Conservation (phyloP, 176 grass and related monocot genomes). For the Phoenix dactylifera region DNA sequence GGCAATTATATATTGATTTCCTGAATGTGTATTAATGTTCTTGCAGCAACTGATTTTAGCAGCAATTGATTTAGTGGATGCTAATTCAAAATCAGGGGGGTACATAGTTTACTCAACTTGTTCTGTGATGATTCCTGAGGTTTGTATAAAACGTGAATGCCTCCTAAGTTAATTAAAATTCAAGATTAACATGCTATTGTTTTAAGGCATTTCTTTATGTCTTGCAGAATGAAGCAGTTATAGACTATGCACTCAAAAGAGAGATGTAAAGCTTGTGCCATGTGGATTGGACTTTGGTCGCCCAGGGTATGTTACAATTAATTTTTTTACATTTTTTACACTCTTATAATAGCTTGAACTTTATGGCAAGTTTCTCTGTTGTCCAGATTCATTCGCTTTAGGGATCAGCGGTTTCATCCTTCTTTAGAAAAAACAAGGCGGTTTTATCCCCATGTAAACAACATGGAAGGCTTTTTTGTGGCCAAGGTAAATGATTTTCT, state of each 20-base stretch:
- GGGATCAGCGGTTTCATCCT: slow-evolving; percentile 86
- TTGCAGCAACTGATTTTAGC: slow-evolving; percentile 89
- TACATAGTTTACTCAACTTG: slow-evolving; percentile 99
- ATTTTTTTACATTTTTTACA: too few relatives aligned
- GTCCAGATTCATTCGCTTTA: slow-evolving; percentile 68
- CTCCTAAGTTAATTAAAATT: too few relatives aligned
- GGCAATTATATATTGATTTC: too few relatives aligned
- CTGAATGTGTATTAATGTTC: slow-evolving; percentile 13
- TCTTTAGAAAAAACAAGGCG: slow-evolving; percentile 95
- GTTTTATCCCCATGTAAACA: slow-evolving; percentile 99
- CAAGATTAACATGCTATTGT: not conserved
- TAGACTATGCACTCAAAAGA: slow-evolving; percentile 87
- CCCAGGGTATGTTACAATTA: slow-evolving; percentile 47
- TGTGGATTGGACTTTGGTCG: slow-evolving; percentile 93
- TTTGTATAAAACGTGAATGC: slow-evolving; percentile 19
- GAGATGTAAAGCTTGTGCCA: slow-evolving; percentile 65
- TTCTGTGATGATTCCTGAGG: slow-evolving; percentile 84
- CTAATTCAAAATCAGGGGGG: slow-evolving; percentile 92
- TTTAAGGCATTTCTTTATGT: not conserved
- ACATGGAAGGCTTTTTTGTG: slow-evolving; percentile 99
- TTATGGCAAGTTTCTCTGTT: not conserved
- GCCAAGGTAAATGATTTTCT: slow-evolving; percentile 54
- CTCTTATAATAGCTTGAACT: too few relatives aligned
- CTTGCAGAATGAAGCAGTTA: slow-evolving; percentile 84
- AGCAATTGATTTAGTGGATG: slow-evolving; percentile 97